Evolutionary conservation across 2,329 filamentous ascomycete genomes (phyloP).

Genomic region (Trichoderma harzianum): DNA sequence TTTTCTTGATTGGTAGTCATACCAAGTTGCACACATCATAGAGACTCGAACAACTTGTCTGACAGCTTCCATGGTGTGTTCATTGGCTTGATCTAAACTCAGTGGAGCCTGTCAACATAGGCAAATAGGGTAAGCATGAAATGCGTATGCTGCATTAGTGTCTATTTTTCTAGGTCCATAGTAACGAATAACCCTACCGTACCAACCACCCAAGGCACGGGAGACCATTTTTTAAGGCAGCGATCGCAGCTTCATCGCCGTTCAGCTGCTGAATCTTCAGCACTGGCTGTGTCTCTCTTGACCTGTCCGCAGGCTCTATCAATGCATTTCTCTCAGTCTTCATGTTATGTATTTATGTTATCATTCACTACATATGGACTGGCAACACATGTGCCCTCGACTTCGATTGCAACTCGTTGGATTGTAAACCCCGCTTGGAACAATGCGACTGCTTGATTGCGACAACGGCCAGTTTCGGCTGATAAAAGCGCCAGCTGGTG

Average conservation of each 20-base stretch:
- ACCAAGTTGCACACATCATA: too few relatives aligned
- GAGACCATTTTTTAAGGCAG: neutral
- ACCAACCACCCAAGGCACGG: neutral
- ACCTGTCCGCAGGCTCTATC: neutral
- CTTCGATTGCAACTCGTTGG: neutral
- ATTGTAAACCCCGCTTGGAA: neutral
- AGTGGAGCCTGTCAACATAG: neutral
- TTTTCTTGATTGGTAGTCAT: too few relatives aligned
- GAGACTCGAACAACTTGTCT: neutral
- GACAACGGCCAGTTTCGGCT: neutral
- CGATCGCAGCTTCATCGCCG: neutral
- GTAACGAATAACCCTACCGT: neutral
- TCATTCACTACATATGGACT: neutral
- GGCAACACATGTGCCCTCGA: neutral
- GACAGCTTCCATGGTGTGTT: neutral
- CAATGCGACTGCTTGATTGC: neutral
- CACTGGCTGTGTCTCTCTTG: neutral
- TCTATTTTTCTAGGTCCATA: neutral
- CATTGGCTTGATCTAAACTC: neutral
- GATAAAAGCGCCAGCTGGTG: neutral
- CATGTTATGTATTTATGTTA: neutral
- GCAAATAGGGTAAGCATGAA: neutral
- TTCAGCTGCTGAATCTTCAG: neutral
- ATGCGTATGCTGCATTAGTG: neutral
- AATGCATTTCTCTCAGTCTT: neutral